Conservation (phyloP, 192 early-diverging fungal genomes). For the Coemansia sp. region DNA sequence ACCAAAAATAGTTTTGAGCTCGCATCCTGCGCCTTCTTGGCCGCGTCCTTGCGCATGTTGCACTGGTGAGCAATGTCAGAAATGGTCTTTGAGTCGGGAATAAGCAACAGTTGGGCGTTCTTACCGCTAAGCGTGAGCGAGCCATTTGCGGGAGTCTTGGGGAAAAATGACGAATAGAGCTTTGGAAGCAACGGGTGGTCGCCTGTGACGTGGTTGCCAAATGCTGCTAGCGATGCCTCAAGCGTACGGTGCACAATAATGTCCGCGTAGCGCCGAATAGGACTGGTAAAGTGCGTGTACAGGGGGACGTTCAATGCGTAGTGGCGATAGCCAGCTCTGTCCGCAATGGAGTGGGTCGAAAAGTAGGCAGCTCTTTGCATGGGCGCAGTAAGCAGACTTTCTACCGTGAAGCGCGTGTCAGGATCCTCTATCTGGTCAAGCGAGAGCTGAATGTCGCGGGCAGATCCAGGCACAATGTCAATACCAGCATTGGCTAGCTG, state of each 20-base stretch:
- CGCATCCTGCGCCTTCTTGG: slow-evolving; percentile 83
- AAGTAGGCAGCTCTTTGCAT: slow-evolving; percentile 99
- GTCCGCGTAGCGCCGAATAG: slow-evolving; percentile 99
- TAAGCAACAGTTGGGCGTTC: slow-evolving; percentile 10
- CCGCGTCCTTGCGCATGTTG: slow-evolving; percentile 87
- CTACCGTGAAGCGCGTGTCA: slow-evolving; percentile 25
- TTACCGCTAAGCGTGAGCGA: slow-evolving; percentile 16
- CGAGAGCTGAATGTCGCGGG: slow-evolving; percentile 62
- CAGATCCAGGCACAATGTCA: slow-evolving; percentile 58
- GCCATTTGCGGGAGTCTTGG: slow-evolving; percentile 16
- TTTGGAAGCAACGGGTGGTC: slow-evolving; percentile 50
- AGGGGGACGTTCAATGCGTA: slow-evolving; percentile 91
- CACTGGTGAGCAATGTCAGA: slow-evolving; percentile 69
- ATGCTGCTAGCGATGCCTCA: slow-evolving; percentile 45
- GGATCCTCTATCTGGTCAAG: slow-evolving; percentile 54
- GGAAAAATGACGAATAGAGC: slow-evolving; percentile 42
- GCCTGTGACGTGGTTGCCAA: slow-evolving; percentile 30
- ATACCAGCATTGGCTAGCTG: slow-evolving; percentile 61
- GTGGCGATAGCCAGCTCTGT: slow-evolving; percentile 69
- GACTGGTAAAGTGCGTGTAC: slow-evolving; percentile 99
- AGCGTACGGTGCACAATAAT: slow-evolving; percentile 92
- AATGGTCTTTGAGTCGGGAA: slow-evolving; percentile 17
- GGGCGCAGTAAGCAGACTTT: slow-evolving; percentile 48
- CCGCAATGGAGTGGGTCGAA: slow-evolving; percentile 77
- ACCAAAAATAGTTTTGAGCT: slow-evolving; percentile 90